phyloP scores from a whole-genome alignment of 352 stramenopile species.

The Aphanomyces invadans region DNA sequence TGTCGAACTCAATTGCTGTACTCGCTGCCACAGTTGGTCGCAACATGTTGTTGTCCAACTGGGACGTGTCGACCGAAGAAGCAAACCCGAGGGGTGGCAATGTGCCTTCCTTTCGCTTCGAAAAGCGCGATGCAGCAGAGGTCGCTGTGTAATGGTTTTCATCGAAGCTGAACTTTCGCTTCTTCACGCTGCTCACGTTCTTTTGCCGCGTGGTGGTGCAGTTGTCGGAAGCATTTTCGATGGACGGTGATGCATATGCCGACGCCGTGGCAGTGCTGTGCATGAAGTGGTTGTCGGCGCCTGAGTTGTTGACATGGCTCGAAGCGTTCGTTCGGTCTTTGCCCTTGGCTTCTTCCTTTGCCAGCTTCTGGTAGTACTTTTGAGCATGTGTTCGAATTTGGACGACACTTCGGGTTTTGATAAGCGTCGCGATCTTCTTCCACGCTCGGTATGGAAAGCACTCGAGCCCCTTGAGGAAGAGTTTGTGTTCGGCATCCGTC shows the following conservation, averaged over 20 bases:
- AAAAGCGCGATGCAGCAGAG: neutral
- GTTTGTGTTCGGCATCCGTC: constrained; percentile 82
- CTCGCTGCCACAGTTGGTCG: neutral
- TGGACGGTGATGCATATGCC: neutral
- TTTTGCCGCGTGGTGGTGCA: constrained; percentile 20
- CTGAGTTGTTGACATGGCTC: constrained; percentile 24
- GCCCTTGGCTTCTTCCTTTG: constrained; percentile 74
- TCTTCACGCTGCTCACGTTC: constrained; percentile 26
- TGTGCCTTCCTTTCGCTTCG: constrained; percentile 11
- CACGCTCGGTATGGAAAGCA: constrained; percentile 79
- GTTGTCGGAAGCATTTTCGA: neutral
- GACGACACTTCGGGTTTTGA: constrained; percentile 90
- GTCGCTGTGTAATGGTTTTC: constrained; percentile 19
- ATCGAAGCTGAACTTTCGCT: constrained; percentile 31
- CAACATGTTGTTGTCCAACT: neutral
- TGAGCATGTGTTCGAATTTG: constrained; percentile 85
- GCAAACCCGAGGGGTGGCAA: neutral
- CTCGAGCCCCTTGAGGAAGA: constrained; percentile 82
- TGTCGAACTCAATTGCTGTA: neutral
- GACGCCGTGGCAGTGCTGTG: neutral
- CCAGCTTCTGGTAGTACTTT: constrained; percentile 87
- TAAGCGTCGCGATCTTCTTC: constrained; percentile 91
- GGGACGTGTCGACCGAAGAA: neutral
- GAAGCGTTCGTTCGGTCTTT: constrained; percentile 50
- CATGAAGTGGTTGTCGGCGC: constrained; percentile 22